A percentile compares a stretch with the other conserved stretches of the same genome.
These are phyloP conservation scores for Termitomyces eurrhizus DNA, from an alignment of 768 basidiomycete genomes.

Conservation along the genomic window DNA sequence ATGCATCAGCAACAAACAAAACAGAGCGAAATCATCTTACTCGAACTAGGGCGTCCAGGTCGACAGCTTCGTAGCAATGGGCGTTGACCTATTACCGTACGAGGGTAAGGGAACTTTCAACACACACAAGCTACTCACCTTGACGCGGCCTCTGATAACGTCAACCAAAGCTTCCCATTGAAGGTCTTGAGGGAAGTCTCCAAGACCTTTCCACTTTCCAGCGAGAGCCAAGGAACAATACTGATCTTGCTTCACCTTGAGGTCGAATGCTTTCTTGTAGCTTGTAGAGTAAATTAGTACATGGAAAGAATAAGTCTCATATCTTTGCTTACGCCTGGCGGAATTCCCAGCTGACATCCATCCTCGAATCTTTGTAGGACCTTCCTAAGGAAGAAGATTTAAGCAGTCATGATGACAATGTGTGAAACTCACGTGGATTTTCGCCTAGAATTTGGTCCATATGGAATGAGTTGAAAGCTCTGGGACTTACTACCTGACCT, in stretches of 20 bases:
- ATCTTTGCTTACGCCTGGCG: constrained; percentile 49
- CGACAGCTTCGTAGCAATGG: constrained; percentile 59
- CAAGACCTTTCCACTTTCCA: constrained; percentile 46
- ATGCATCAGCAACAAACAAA: not conserved
- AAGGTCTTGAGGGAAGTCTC: constrained; percentile 63
- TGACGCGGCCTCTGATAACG: constrained; percentile 73
- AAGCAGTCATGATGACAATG: not conserved
- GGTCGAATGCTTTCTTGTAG: constrained; percentile 59
- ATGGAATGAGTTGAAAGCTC: not conserved
- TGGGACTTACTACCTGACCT: constrained; percentile 15
- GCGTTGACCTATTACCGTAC: constrained; percentile 39
- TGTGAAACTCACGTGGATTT: constrained; percentile 42
- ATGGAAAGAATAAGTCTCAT: not conserved
- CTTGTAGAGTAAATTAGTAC: constrained; percentile 24
- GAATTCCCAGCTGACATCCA: constrained; percentile 71
- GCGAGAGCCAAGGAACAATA: constrained; percentile 52
- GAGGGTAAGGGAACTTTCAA: not conserved
- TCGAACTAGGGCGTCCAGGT: constrained; percentile 67
- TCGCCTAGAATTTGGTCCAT: constrained; percentile 35
- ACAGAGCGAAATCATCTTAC: constrained; percentile 26
- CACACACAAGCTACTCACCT: constrained; percentile 32
- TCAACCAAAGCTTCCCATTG: constrained; percentile 81
- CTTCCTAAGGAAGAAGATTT: constrained; percentile 27
- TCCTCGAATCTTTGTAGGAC: constrained; percentile 46
- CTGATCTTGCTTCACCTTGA: constrained; percentile 65